Conservation (phyloP, 495 filamentous ascomycete genomes). For the Xylona heveae region DNA sequence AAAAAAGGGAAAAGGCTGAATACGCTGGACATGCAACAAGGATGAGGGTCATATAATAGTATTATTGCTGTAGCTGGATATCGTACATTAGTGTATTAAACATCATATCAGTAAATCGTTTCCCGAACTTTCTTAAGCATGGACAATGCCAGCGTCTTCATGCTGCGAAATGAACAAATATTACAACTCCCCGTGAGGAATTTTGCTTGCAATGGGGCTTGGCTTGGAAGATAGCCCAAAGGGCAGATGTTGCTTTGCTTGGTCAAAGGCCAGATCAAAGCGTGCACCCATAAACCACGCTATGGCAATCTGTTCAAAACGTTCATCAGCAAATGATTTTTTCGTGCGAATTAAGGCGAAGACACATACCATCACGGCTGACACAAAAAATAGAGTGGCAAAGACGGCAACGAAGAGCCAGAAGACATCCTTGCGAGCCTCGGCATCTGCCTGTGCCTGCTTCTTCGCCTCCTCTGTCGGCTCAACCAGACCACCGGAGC, state of each 20-base stretch:
- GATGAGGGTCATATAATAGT: no score
- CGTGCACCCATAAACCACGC: slow-evolving; percentile 46
- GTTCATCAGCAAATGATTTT: slow-evolving; percentile 5
- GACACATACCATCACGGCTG: slow-evolving; percentile 39
- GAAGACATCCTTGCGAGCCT: slow-evolving; percentile 34
- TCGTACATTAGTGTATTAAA: no score
- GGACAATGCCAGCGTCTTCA: no score
- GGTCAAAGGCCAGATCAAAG: slow-evolving; percentile 26
- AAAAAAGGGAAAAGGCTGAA: neutral
- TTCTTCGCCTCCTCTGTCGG: slow-evolving; percentile 18
- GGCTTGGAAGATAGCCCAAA: no score
- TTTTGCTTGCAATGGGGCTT: no score
- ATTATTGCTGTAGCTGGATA: no score
- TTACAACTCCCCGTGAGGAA: slow-evolving; percentile 21
- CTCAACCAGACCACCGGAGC: slow-evolving; percentile 1
- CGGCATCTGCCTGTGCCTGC: slow-evolving; percentile 25
- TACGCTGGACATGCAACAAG: no score
- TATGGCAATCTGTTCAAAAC: slow-evolving; percentile 28
- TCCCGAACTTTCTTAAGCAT: no score
- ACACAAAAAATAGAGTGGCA: slow-evolving; percentile 35
- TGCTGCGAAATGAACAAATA: no score
- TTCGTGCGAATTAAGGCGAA: neutral
- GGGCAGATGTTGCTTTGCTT: slow-evolving; percentile 9
- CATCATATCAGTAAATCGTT: no score
- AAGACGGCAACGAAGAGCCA: slow-evolving; percentile 41